Conservation (phyloP, 2,329 filamentous ascomycete genomes). For the Nemania diffusa region DNA sequence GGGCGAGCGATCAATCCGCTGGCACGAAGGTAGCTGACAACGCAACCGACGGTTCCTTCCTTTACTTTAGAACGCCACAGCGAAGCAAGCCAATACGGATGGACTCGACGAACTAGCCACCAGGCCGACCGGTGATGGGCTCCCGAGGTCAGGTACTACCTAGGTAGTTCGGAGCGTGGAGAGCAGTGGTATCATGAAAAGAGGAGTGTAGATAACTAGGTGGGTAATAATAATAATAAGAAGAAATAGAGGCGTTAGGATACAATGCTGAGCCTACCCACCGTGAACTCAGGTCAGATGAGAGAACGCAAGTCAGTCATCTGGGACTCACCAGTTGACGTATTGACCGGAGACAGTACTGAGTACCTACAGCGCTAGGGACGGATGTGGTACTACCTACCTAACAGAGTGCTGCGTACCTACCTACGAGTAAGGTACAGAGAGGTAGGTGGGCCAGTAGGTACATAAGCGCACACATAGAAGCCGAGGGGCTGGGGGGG, state of each 20-base stretch:
- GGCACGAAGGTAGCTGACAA: background rate
- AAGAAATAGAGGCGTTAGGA: background rate
- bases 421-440: too few relatives aligned
- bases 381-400: slow-evolving; percentile 1
- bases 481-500: too few relatives aligned
- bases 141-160: background rate
- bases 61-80: slow-evolving; percentile 6
- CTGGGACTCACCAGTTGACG: slow-evolving; percentile 33
- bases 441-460: too few relatives aligned
- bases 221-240: slow-evolving; percentile 7
- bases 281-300: slow-evolving; percentile 20
- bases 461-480: too few relatives aligned
- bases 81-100: slow-evolving; percentile 14
- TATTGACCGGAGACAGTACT: background rate
- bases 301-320: slow-evolving; percentile 34
- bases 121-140: slow-evolving; percentile 13
- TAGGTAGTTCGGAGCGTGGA: slow-evolving; percentile 5
- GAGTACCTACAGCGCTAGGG: background rate
- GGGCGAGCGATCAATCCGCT: slow-evolving; percentile 2
- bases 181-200: background rate
- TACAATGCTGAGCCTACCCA: background rate
- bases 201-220: background rate
- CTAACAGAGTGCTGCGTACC: too few relatives aligned
- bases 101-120: slow-evolving; percentile 1
- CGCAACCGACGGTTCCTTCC: background rate